Evolutionary conservation across 2,329 filamentous ascomycete genomes (phyloP).

Genomic region (Chrysosporium keratinophilum): DNA sequence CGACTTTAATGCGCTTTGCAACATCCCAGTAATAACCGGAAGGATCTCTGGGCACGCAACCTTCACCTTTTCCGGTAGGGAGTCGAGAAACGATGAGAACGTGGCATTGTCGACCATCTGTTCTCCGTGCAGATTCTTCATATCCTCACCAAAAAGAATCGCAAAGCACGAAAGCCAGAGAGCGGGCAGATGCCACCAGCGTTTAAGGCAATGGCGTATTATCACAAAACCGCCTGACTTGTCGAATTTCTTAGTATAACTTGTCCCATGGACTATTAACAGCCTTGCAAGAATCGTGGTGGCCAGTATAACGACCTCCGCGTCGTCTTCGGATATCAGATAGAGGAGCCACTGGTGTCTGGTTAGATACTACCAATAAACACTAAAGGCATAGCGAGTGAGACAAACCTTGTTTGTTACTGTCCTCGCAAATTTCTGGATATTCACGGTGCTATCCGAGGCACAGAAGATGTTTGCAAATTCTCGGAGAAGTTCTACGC

Average conservation of each 20-base stretch:
- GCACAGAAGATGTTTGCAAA: conserved; percentile 71
- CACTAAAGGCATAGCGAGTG: conserved; percentile 21
- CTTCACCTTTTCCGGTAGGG: conserved; percentile 45
- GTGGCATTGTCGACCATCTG: conserved; percentile 63
- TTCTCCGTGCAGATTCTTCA: conserved; percentile 62
- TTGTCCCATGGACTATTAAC: conserved; percentile 67
- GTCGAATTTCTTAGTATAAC: conserved; percentile 76
- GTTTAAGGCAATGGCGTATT: conserved; percentile 67
- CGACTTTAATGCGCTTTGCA: conserved; percentile 67
- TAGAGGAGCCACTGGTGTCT: conserved; percentile 70
- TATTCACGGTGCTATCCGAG: conserved; percentile 54
- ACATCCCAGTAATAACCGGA: conserved; percentile 71
- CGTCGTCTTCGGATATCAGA: conserved; percentile 74
- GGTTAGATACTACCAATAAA: not conserved
- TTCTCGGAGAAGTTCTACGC: conserved; percentile 63
- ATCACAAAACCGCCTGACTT: conserved; percentile 84
- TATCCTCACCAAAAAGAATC: conserved; percentile 75
- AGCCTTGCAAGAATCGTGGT: conserved; percentile 74
- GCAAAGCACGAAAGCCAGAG: conserved; percentile 84
- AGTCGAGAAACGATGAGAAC: conserved; percentile 60
- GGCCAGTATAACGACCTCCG: conserved; percentile 69
- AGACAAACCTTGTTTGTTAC: conserved; percentile 78
- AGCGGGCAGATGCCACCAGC: conserved; percentile 78
- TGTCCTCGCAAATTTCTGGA: conserved; percentile 82
- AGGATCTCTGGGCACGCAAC: conserved; percentile 69